Conservation (phyloP, 2,329 filamentous ascomycete species). For the Nemania diffusa region DNA sequence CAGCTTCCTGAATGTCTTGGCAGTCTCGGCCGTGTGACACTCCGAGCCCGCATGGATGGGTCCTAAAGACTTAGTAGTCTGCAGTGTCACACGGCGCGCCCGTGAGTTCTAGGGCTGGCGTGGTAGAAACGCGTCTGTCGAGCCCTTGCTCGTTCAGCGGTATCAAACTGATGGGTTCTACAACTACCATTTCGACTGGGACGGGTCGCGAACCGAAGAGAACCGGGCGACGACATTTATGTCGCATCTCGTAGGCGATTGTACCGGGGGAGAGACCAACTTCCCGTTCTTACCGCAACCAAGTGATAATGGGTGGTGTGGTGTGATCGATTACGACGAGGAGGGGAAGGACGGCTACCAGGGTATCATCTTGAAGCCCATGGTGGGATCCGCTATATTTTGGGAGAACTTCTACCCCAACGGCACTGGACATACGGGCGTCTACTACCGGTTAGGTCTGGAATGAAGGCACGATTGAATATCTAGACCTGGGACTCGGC, state of each 20-base stretch:
- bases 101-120: conserved; percentile 25
- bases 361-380: conserved; percentile 31
- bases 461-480: conserved; percentile 30
- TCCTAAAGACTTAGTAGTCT: conserved; percentile 12
- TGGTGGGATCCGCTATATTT: conserved; percentile 26
- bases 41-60: conserved; percentile 21
- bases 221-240: conserved; percentile 31
- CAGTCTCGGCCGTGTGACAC: too few species aligned
- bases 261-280: conserved; percentile 29
- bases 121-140: neutral
- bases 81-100: conserved; percentile 17
- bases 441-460: conserved; percentile 26
- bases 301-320: conserved; percentile 21
- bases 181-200: conserved; percentile 30
- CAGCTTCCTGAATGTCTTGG: too few species aligned
- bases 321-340: conserved; percentile 30
- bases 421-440: conserved; percentile 16
- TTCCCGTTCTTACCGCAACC: conserved; percentile 23
- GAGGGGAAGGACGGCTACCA: conserved; percentile 20
- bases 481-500: conserved; percentile 25
- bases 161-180: conserved; percentile 28
- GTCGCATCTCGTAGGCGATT: conserved; percentile 27
- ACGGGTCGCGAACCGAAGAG: neutral
- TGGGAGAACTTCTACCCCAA: conserved; percentile 35
- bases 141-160: conserved; percentile 20